Conservation (phyloP, 306 rosid species). For the Inga laurina region DNA sequence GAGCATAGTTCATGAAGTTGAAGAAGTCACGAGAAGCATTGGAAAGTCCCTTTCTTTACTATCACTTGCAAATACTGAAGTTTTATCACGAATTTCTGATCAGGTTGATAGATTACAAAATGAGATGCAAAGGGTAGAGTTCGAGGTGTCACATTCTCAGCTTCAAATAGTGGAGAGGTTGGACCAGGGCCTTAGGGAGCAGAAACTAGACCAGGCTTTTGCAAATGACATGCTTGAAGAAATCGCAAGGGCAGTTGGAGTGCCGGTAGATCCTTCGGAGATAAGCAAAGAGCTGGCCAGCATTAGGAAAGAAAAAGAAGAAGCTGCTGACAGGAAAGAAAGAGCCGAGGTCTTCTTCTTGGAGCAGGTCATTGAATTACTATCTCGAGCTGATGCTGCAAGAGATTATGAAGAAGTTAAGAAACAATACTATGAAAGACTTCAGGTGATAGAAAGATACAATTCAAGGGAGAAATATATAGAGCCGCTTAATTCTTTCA, state of each 20-base stretch:
- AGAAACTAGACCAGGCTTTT: slow-evolving; percentile 70
- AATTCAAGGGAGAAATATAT: slow-evolving; percentile 57
- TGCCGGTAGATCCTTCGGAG: slow-evolving; percentile 75
- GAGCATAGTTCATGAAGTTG: slow-evolving; percentile 69
- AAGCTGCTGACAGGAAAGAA: slow-evolving; percentile 67
- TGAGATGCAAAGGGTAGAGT: slow-evolving; percentile 87
- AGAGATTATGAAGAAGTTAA: slow-evolving; percentile 77
- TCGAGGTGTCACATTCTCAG: slow-evolving; percentile 68
- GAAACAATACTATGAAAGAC: slow-evolving; percentile 66
- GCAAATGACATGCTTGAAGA: slow-evolving; percentile 73
- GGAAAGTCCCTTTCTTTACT: slow-evolving; percentile 65
- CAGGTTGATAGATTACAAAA: slow-evolving; percentile 63
- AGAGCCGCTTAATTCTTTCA: slow-evolving; percentile 61
- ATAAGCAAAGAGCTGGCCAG: slow-evolving; percentile 80
- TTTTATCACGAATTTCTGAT: slow-evolving; percentile 70
- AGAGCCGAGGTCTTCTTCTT: slow-evolving; percentile 67
- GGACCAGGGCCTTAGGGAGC: slow-evolving; percentile 64
- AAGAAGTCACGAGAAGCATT: slow-evolving; percentile 72
- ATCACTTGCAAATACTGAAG: slow-evolving; percentile 66
- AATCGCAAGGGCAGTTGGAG: slow-evolving; percentile 85
- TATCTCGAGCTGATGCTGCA: slow-evolving; percentile 86
- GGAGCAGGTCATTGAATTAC: slow-evolving; percentile 79
- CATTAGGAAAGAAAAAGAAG: slow-evolving; percentile 78
- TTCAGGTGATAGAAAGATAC: slow-evolving; percentile 59
- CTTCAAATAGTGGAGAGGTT: slow-evolving; percentile 69